phyloP scores from a whole-genome alignment of 2,329 filamentous ascomycete species.

The Taxawa tesnikishii region DNA sequence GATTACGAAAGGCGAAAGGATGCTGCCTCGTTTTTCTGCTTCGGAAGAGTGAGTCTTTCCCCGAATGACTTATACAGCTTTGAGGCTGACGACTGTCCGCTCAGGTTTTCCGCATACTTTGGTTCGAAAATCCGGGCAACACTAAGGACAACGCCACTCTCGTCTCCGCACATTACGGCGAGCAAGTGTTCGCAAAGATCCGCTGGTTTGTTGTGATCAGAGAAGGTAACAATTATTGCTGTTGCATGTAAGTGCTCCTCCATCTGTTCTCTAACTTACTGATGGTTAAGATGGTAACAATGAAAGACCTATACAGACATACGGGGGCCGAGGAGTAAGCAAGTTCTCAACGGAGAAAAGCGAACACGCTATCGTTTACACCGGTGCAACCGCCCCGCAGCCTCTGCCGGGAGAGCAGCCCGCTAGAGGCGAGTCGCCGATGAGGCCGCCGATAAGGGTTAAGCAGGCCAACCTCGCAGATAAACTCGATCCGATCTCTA shows the following conservation, averaged over 20 bases:
- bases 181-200: slow-evolving; percentile 12
- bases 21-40: no score
- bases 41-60: background rate
- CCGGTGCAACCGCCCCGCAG: slow-evolving; percentile 4
- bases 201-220: slow-evolving; percentile 15
- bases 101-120: background rate
- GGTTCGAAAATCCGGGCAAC: background rate
- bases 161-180: slow-evolving; percentile 2
- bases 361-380: slow-evolving; percentile 17
- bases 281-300: background rate
- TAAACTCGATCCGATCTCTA: slow-evolving; percentile 8
- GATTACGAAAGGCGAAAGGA: no score
- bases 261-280: background rate
- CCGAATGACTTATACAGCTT: no score
- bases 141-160: background rate
- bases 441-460: slow-evolving; percentile 12
- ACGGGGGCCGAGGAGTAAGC: slow-evolving; percentile 11
- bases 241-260: slow-evolving; percentile 7
- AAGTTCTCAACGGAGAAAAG: slow-evolving; percentile 10
- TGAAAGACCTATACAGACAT: slow-evolving; percentile 12
- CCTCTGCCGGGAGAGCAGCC: slow-evolving; percentile 5
- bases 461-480: slow-evolving; percentile 3
- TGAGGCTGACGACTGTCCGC: background rate
- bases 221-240: slow-evolving; percentile 9
- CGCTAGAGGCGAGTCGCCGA: slow-evolving; percentile 4